These are phyloP conservation scores for Syncephalastrum racemosum DNA, from an alignment of 371 early-diverging fungal genomes.

Conservation along the genomic window DNA sequence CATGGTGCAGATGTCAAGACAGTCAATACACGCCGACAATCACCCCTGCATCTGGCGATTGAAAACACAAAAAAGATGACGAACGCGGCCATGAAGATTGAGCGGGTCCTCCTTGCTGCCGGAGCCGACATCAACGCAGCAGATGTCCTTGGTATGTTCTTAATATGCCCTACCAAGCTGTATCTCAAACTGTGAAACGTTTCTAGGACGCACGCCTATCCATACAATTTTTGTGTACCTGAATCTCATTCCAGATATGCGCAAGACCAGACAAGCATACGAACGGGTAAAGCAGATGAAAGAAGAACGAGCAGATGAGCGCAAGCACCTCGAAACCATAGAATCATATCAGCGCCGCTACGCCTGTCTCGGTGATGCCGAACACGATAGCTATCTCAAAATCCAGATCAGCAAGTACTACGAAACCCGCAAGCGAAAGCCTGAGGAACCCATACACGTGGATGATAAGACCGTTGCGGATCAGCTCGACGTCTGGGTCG, in stretches of 20 bases:
- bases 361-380: not conserved
- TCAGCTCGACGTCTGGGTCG: constrained; percentile 7
- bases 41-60: constrained; percentile 59
- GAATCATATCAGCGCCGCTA: not conserved
- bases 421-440: constrained; percentile 3
- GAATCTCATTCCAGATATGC: constrained; percentile 45
- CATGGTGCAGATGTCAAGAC: constrained; percentile 33
- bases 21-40: constrained; percentile 26
- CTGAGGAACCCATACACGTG: not conserved
- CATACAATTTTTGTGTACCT: constrained; percentile 50
- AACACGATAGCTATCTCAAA: constrained; percentile 10
- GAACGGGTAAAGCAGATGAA: constrained; percentile 19
- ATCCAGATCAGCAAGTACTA: constrained; percentile 1
- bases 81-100: constrained; percentile 55
- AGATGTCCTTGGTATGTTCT: constrained; percentile 43
- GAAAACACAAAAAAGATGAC: constrained; percentile 47
- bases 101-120: constrained; percentile 40
- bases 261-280: constrained; percentile 14
- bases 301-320: constrained; percentile 12
- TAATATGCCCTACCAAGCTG: not conserved
- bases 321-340: not conserved
- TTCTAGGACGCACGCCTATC: constrained; percentile 53
- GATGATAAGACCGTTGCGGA: not conserved
- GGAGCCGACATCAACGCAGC: constrained; percentile 49
- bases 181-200: constrained; percentile 3